Evolutionary conservation across 371 early-diverging fungal species (phyloP).

Genomic region (Umbelopsis sp.): DNA sequence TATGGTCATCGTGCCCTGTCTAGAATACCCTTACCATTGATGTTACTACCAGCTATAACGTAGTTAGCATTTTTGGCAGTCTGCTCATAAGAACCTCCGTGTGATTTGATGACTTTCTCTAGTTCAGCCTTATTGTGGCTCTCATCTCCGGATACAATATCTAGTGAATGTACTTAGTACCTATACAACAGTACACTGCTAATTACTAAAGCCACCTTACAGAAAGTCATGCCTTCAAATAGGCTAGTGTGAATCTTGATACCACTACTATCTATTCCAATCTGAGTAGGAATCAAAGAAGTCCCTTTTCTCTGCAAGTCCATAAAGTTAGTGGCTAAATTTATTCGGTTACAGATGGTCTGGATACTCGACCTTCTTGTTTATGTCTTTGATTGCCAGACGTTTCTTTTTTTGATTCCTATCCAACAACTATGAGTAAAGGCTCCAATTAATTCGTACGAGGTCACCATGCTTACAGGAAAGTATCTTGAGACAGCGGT

Average conservation of each 20-base stretch:
- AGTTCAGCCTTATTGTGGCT: slow-evolving; percentile 52
- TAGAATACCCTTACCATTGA: slow-evolving; percentile 26
- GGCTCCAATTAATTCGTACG: too few relatives aligned
- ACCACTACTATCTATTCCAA: slow-evolving; percentile 49
- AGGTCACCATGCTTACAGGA: slow-evolving; percentile 20
- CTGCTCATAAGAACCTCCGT: slow-evolving; percentile 69
- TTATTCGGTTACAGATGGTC: neutral
- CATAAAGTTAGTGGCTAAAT: neutral
- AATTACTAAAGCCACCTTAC: slow-evolving; percentile 30
- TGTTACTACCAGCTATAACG: slow-evolving; percentile 60
- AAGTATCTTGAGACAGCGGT: slow-evolving; percentile 19
- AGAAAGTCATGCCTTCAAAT: slow-evolving; percentile 66
- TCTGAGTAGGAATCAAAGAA: slow-evolving; percentile 38
- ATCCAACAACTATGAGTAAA: too few relatives aligned
- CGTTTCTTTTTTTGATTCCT: slow-evolving; percentile 5
- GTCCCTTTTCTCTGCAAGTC: slow-evolving; percentile 24
- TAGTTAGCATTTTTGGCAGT: slow-evolving; percentile 46
- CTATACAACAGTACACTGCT: neutral
- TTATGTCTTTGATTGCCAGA: neutral
- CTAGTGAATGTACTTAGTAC: slow-evolving; percentile 17
- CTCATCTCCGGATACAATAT: slow-evolving; percentile 50
- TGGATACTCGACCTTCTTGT: neutral
- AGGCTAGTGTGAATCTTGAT: slow-evolving; percentile 46
- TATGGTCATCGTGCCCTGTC: neutral
- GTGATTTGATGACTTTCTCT: slow-evolving; percentile 58